Base-by-base conservation (phyloP, 305 asterid species). In the Fraxinus paxiana region DNA sequence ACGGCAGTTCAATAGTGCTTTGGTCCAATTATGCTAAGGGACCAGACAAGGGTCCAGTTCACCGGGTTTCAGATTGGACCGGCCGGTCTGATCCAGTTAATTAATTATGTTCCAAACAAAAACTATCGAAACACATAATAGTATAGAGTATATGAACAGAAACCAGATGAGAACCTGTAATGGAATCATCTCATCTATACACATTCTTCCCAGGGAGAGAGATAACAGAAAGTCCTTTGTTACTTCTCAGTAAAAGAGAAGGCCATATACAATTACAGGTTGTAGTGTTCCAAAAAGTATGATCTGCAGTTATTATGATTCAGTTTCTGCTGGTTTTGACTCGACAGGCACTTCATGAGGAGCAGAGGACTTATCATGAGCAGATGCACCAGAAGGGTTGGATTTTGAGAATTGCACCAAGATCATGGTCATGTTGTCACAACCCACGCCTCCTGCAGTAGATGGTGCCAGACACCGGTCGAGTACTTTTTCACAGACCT, bases 401-500 rank as follows among this genome's bases (percentile, higher is more conserved):
- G 85, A 75, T 84, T 92, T 92, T 90, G 87, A 87, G 80, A 95
- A 92, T 67, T 93, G 95, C 78, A 95, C 98, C 87, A 95, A 34
- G 77, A 95, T 91, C 97, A 95, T 93, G 34, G 98, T 95, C 98
- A 95, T 95, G 92, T 93, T 95, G 82, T 95, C 98, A 31, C 98
- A 95, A 59, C 98, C 98, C 86, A 92, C 98, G 4, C 96, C 98
- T 80, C 93, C 92, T n/a, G 92, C 91, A 22, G 97, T 94, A 33
- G 95, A 88, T 28, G 99, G 98, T 0, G 98, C 98, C 63, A 94
- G 88, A 85, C 98, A 95, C 85, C 92, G 84, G 80, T 95, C 95
- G 1, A 94, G 87, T 26, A 92, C 97, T 77, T 87, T 91, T 85
- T 94, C 99, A 82, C 99, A 95, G 34, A 94, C 92, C 24, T 37